Conservation (phyloP, 495 filamentous ascomycete species). For the Neurospora discreta region DNA sequence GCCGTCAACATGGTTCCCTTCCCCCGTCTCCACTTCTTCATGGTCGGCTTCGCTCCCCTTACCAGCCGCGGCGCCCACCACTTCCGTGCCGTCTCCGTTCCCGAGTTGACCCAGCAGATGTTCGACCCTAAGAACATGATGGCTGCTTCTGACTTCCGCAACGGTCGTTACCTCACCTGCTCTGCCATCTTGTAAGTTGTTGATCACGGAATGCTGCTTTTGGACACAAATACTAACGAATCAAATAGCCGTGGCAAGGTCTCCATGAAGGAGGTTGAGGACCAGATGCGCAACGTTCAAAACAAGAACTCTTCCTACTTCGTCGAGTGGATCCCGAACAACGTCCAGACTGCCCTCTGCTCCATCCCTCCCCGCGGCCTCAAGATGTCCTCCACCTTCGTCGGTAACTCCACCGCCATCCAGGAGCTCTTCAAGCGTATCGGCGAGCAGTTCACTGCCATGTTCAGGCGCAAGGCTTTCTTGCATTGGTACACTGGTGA, state of each 20-base stretch:
- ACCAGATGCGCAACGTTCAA: slow-evolving; percentile 99
- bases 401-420: slow-evolving; percentile 98
- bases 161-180: slow-evolving; percentile 98
- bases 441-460: slow-evolving; percentile 98
- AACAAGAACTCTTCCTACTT: slow-evolving; percentile 99
- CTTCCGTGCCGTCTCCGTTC: slow-evolving; percentile 96
- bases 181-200: slow-evolving; percentile 78
- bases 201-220: no score
- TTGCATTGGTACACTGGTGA: slow-evolving; percentile 99
- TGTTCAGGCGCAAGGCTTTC: slow-evolving; percentile 99
- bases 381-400: slow-evolving; percentile 99
- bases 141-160: slow-evolving; percentile 99
- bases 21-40: slow-evolving; percentile 99
- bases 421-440: slow-evolving; percentile 99
- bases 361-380: slow-evolving; percentile 96
- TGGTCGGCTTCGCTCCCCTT: slow-evolving; percentile 98
- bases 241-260: slow-evolving; percentile 81
- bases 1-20: slow-evolving; percentile 99
- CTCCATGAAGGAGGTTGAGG: slow-evolving; percentile 99
- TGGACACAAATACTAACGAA: slow-evolving; percentile 17
- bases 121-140: slow-evolving; percentile 99
- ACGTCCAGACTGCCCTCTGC: slow-evolving; percentile 99
- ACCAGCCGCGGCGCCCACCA: slow-evolving; percentile 89
- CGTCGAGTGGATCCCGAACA: slow-evolving; percentile 99
- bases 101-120: slow-evolving; percentile 99